Conservation (phyloP, 2,329 filamentous ascomycete genomes). For the Fonsecaea pedrosoi region DNA sequence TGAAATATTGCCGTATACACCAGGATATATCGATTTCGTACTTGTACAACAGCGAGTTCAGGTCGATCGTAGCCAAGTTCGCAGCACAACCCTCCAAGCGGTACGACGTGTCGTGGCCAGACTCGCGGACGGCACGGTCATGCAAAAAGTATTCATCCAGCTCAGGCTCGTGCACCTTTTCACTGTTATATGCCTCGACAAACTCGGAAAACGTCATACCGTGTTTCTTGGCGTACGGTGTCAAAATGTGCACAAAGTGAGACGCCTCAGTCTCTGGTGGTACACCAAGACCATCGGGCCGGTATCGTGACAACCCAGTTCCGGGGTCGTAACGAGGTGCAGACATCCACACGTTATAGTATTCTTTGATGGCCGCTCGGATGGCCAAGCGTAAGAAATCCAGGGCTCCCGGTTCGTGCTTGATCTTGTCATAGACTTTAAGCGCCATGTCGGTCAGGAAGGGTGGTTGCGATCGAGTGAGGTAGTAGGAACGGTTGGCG, state of each 20-base stretch:
- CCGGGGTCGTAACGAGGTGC: constrained; percentile 77
- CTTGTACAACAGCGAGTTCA: constrained; percentile 95
- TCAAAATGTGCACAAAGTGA: constrained; percentile 83
- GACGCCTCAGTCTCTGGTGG: constrained; percentile 89
- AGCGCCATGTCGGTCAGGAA: constrained; percentile 98
- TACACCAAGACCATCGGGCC: constrained; percentile 81
- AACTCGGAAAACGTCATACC: constrained; percentile 83
- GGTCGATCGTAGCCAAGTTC: constrained; percentile 88
- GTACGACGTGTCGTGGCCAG: constrained; percentile 95
- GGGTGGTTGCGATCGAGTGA: constrained; percentile 90
- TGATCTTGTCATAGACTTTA: constrained; percentile 90
- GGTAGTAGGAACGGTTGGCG: constrained; percentile 94
- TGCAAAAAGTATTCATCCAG: constrained; percentile 96
- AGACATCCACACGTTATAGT: constrained; percentile 84
- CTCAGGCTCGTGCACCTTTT: constrained; percentile 78
- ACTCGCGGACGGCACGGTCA: constrained; percentile 93
- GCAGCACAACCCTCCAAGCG: constrained; percentile 87
- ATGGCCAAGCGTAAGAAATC: constrained; percentile 83
- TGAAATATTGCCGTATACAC: constrained; percentile 82
- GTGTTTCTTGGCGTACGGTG: constrained; percentile 83
- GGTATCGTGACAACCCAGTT: constrained; percentile 83
- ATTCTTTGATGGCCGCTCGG: constrained; percentile 95
- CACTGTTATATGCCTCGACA: constrained; percentile 84
- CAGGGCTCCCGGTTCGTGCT: constrained; percentile 77
- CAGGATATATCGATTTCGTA: constrained; percentile 93